Evolutionary conservation across 2,329 filamentous ascomycete species (phyloP), one percentile per base, ranked within the genome.

Genomic region (Blastomyces gilchristii): DNA sequence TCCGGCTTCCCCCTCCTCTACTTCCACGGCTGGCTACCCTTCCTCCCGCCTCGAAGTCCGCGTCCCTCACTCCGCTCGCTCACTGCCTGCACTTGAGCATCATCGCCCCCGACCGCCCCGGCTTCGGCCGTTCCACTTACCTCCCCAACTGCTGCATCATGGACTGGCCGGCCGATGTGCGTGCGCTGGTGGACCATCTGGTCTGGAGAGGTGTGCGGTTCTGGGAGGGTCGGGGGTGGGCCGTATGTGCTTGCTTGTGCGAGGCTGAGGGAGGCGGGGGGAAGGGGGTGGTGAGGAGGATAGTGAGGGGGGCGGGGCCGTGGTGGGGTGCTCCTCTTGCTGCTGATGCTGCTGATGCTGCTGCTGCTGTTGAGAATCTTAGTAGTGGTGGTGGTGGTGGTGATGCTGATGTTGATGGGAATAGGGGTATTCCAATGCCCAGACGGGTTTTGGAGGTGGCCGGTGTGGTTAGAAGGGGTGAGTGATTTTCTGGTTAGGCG

Each of bases 171-270:
- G 63, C 71, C 16, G 79, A 82, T 62, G 67, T 82, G 3, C 65
- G 75, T 18, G 69, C 69, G 0, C 72, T 82, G 7, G 73, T 75
- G 6, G 65, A 74, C 1, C 72, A 78, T 63, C 72, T 81, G 11
- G 69, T 5, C 64, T 81, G 18, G 62, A 70, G 5, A 65, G 71
- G 5, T 82, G 79, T 68, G 73, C 74, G 18, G 70, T 82, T 28
- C 65, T 82, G 6, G 79, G 79, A 1, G 69, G 75, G 4, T 80
- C 77, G 0, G 80, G 8, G 80, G 81, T 25, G 77, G 78, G 1
- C 78, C 80, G 0, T 82, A 79, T 66, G 75, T 75, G 1, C 68
- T 82, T 12, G 80, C 79, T 28, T 82, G 79, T 65, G 74, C 79
- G 14, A 71, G 74, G n/a, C n/a, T 3, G 41, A 47, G 45, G 45